Conservation (phyloP, 768 basidiomycete genomes). For the Russula sp. region DNA sequence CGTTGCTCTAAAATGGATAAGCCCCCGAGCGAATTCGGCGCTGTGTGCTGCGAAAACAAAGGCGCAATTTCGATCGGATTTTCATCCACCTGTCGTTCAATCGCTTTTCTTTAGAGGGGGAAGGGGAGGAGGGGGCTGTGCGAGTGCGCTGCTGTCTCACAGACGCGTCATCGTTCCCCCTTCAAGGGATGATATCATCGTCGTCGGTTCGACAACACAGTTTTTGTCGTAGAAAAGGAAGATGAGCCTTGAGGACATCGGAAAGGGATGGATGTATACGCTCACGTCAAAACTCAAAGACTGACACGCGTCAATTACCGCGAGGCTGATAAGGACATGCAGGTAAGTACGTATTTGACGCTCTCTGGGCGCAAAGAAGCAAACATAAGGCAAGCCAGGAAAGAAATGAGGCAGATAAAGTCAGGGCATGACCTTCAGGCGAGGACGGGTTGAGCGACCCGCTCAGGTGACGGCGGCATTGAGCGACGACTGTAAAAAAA, state of each 20-base stretch:
- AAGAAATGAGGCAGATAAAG: conserved; percentile 20
- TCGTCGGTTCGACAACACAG: conserved; percentile 1
- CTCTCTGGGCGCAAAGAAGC: conserved; percentile 22
- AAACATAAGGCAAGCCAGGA: conserved; percentile 3
- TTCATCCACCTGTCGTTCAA: neutral
- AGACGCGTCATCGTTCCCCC: neutral
- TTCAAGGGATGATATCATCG: conserved; percentile 19
- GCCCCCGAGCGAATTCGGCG: conserved; percentile 19
- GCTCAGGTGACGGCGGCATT: conserved; percentile 20
- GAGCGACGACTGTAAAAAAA: neutral
- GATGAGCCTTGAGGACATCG: conserved; percentile 10
- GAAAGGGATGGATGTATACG: neutral
- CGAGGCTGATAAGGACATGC: conserved; percentile 17
- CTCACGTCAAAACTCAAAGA: conserved; percentile 19
- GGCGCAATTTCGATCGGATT: conserved; percentile 16
- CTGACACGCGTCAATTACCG: conserved; percentile 13
- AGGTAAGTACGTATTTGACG: conserved; percentile 19
- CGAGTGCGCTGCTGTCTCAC: conserved; percentile 1
- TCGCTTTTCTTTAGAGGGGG: neutral
- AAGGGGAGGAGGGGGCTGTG: neutral
- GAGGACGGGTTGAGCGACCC: conserved; percentile 8
- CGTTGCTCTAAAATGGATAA: conserved; percentile 18
- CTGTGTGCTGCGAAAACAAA: neutral
- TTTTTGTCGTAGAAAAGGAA: conserved; percentile 10
- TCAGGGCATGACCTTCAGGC: conserved; percentile 16